These are phyloP conservation scores for Teunomyces barrocoloradensis DNA, from an alignment of 805 yeast genomes.

Conservation along the genomic window DNA sequence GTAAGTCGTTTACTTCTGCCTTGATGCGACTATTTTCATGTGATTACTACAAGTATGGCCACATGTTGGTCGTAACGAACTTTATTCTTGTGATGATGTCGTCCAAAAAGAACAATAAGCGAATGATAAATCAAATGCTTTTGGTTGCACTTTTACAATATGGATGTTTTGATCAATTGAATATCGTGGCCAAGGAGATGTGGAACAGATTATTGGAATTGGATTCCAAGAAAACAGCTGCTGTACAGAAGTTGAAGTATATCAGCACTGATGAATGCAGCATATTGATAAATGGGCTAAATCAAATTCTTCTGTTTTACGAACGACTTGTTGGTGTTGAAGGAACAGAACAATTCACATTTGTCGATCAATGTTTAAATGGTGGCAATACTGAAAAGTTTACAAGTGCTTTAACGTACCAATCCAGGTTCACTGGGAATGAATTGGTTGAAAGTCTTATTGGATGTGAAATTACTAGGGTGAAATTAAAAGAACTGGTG, in stretches of 20 bases:
- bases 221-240: conserved; percentile 15
- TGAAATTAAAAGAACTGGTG: background rate
- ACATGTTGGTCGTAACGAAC: conserved; percentile 34
- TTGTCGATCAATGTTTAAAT: background rate
- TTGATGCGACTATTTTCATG: conserved; percentile 19
- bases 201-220: conserved; percentile 21
- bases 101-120: conserved; percentile 21
- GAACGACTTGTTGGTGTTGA: conserved; percentile 42
- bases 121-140: conserved; percentile 36
- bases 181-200: conserved; percentile 18
- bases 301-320: conserved; percentile 43
- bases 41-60: conserved; percentile 19
- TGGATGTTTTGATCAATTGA: conserved; percentile 42
- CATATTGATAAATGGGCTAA: conserved; percentile 39
- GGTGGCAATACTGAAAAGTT: background rate
- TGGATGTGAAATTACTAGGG: background rate
- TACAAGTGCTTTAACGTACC: background rate
- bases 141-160: conserved; percentile 48
- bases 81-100: conserved; percentile 30
- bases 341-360: background rate
- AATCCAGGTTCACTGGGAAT: background rate
- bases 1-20: conserved; percentile 22
- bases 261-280: conserved; percentile 34
- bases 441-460: background rate
- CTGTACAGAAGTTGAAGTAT: conserved; percentile 29